phyloP scores from a whole-genome alignment of 1,284 basidiomycete species.

The Gomphus sp. region DNA sequence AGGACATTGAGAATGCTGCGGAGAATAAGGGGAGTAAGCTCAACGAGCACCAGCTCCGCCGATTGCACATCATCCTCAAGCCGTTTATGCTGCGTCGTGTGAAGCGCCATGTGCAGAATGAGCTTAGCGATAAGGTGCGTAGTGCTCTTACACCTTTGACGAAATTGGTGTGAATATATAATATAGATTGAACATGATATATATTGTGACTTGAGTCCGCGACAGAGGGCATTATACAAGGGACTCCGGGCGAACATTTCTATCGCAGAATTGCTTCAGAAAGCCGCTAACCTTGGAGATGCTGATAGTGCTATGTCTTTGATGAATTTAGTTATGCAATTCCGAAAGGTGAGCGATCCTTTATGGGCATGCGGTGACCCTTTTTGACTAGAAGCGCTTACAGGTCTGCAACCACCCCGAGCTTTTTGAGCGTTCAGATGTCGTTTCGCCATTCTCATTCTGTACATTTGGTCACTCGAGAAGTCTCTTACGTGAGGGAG shows the following conservation, averaged over 20 bases:
- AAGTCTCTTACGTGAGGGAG: constrained; percentile 77
- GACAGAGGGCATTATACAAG: constrained; percentile 90
- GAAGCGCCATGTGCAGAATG: constrained; percentile 98
- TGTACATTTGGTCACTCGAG: constrained; percentile 77
- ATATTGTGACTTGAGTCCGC: constrained; percentile 88
- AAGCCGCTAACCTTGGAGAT: constrained; percentile 84
- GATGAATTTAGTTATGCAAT: constrained; percentile 99
- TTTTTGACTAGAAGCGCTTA: constrained; percentile 2
- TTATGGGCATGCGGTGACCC: neutral
- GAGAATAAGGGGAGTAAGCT: constrained; percentile 87
- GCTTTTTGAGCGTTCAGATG: constrained; percentile 96
- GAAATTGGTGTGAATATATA: neutral
- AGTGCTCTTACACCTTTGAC: neutral
- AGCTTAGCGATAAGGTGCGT: constrained; percentile 94
- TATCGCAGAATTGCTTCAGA: constrained; percentile 88
- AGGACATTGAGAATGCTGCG: constrained; percentile 92
- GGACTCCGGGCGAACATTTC: constrained; percentile 90
- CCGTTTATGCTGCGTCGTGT: constrained; percentile 98
- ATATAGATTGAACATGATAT: constrained; percentile 94
- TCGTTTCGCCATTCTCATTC: constrained; percentile 88
- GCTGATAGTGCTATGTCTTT: constrained; percentile 86
- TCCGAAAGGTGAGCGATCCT: constrained; percentile 69
- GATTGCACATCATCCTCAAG: constrained; percentile 98
- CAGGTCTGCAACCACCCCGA: constrained; percentile 98
- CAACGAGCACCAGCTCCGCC: constrained; percentile 92